phyloP scores from a whole-genome alignment of 306 rosid genomes.

The Mimosa pudica region DNA sequence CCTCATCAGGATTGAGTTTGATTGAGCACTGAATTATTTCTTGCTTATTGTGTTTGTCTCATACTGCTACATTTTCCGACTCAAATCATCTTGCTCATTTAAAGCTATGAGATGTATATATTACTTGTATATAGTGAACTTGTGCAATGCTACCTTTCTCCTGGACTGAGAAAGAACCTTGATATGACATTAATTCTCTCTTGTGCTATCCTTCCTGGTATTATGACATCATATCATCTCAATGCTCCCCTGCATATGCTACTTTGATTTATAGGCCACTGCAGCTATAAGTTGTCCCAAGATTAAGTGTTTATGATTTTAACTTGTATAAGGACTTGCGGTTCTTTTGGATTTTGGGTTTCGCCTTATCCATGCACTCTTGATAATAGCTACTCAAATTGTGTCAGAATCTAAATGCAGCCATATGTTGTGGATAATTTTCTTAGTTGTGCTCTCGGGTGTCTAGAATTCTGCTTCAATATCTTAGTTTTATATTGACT shows the following conservation, averaged over 20 bases:
- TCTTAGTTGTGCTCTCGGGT: background rate
- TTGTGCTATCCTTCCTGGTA: background rate
- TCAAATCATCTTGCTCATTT: background rate
- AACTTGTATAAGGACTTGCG: background rate
- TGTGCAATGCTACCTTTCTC: background rate
- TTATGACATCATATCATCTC: background rate
- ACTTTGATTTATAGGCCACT: background rate
- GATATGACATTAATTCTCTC: background rate
- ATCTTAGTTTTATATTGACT: background rate
- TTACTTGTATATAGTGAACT: background rate
- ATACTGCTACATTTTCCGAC: background rate
- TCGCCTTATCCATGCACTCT: background rate
- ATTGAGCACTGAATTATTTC: background rate
- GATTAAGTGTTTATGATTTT: background rate
- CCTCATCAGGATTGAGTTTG: background rate
- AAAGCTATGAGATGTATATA: background rate
- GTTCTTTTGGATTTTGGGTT: background rate
- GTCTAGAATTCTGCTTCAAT: background rate
- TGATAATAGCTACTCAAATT: background rate
- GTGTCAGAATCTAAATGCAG: background rate
- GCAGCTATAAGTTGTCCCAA: background rate
- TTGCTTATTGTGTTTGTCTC: background rate
- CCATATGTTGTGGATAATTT: background rate
- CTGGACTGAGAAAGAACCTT: background rate
- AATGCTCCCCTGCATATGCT: background rate